Base-by-base conservation (phyloP, 2,329 filamentous ascomycete species). In the Aspergillus sp. region DNA sequence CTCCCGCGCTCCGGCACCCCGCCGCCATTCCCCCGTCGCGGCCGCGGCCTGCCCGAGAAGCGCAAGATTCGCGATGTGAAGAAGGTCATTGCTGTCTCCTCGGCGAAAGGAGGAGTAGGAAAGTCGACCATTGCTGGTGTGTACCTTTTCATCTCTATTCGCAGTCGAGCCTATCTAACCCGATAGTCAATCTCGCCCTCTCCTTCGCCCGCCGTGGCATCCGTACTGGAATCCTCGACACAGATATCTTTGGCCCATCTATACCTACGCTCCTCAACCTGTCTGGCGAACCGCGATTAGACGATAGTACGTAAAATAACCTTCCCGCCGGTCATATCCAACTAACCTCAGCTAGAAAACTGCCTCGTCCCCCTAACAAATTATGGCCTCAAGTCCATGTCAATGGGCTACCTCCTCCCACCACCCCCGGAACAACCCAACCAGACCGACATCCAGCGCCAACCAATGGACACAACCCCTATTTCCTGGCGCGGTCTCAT, bases 341-440 rank as follows among this genome's bases (percentile, higher is more conserved):
- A 30, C 55, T 12, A 3, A 59, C 51, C 4, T 1, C 9, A 22
- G 40, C 55, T 7, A 76, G 74, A 76, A 19, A 72, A 76, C 54
- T 76, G 92, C 67, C 83, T 99, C 3, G 70, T 98, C 2, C 95
- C 95, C 0, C 78, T 99, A 22, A 92, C 90, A 20, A 96, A 96
- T 71, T 98, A 98, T 78, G 95, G 95, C 41, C 84, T 99, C 56
- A 96, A 96, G 76, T 96, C 92, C 54, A 99, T 99, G 95, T 97
- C 93, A 0, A 98, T 99, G 90, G 95, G 95, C 53, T 64, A 63
- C 44, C 63, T 60, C 53, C 62, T 65, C 53, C 63, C 63, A 1
- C 56, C 47, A 24, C 54, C 58, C 49, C 60, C 63, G 0, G 49
- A 53, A 40, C 42, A 34, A 33, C 17, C 37, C 51, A 3, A 50